Conservation (phyloP, 306 rosid species). For the Prunus armeniaca region DNA sequence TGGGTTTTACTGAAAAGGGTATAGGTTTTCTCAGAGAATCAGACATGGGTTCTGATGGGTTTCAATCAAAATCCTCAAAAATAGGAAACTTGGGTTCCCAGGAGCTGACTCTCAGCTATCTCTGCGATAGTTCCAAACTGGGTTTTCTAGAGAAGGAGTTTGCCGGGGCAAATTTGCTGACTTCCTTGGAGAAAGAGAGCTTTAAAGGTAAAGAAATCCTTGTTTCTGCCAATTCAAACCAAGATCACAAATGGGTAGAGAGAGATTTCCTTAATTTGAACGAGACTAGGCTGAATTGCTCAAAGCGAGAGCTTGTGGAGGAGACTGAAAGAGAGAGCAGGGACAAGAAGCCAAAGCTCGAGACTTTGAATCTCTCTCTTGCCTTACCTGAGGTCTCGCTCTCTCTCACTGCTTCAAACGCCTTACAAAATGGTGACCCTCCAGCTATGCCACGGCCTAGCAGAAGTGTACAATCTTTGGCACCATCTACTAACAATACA, state of each 20-base stretch:
- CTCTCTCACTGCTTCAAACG: conserved; percentile 86
- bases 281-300: conserved; percentile 54
- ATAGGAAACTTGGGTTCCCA: conserved; percentile 48
- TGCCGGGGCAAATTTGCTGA: conserved; percentile 43
- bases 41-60: conserved; percentile 36
- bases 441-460: conserved; percentile 44
- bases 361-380: conserved; percentile 82
- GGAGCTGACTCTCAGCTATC: conserved; percentile 86
- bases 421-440: conserved; percentile 58
- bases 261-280: conserved; percentile 84
- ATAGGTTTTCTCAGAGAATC: conserved; percentile 45
- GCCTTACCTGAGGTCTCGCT: conserved; percentile 87
- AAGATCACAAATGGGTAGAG: conserved; percentile 78
- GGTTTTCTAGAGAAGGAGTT: conserved; percentile 51
- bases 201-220: conserved; percentile 67
- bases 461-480: conserved; percentile 46
- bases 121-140: conserved; percentile 61
- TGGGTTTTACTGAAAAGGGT: conserved; percentile 37
- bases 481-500: conserved; percentile 51
- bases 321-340: conserved; percentile 53
- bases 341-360: conserved; percentile 77
- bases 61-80: conserved; percentile 33
- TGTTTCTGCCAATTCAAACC: conserved; percentile 49
- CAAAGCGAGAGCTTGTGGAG: conserved; percentile 77
- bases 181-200: conserved; percentile 47